Evolutionary conservation across 805 yeast species (phyloP).

Genomic region (Candida oleophila): DNA sequence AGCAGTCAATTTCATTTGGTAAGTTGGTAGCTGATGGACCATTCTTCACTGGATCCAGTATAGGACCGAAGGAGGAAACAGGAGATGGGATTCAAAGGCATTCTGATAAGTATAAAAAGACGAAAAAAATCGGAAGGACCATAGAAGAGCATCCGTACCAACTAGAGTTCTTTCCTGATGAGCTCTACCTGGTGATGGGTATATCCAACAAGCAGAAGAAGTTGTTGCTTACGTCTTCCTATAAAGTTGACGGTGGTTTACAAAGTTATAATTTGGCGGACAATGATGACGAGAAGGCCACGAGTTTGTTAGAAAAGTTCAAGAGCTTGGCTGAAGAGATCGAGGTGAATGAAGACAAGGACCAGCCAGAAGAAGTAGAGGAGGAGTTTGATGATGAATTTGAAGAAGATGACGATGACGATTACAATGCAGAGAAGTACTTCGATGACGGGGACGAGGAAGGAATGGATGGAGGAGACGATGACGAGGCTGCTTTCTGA

Average conservation of each 20-base stretch:
- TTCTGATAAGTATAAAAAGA: constrained; percentile 75
- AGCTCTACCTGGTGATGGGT: constrained; percentile 72
- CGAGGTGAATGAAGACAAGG: constrained; percentile 41
- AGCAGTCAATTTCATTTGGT: constrained; percentile 54
- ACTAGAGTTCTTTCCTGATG: constrained; percentile 71
- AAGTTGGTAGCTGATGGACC: constrained; percentile 62
- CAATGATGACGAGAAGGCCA: constrained; percentile 35
- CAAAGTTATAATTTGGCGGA: constrained; percentile 28
- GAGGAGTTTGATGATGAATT: constrained; percentile 66
- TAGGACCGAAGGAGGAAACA: constrained; percentile 12
- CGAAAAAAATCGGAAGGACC: constrained; percentile 66
- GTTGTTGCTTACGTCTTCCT: constrained; percentile 42
- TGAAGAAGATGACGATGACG: constrained; percentile 75
- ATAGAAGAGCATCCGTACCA: constrained; percentile 78
- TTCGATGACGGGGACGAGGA: constrained; percentile 69
- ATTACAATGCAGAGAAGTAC: constrained; percentile 76
- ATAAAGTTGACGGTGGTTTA: constrained; percentile 39
- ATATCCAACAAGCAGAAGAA: constrained; percentile 52
- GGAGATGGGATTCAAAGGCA: constrained; percentile 76
- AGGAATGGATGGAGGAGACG: constrained; percentile 60
- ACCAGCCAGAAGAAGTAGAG: constrained; percentile 43
- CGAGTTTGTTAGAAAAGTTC: constrained; percentile 42
- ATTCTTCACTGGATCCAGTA: constrained; percentile 51
- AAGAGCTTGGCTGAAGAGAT: constrained; percentile 44
- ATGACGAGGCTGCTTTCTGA: constrained; percentile 68